Base-by-base conservation (phyloP, 23 red algal species). In the Gracilaria caudata region DNA sequence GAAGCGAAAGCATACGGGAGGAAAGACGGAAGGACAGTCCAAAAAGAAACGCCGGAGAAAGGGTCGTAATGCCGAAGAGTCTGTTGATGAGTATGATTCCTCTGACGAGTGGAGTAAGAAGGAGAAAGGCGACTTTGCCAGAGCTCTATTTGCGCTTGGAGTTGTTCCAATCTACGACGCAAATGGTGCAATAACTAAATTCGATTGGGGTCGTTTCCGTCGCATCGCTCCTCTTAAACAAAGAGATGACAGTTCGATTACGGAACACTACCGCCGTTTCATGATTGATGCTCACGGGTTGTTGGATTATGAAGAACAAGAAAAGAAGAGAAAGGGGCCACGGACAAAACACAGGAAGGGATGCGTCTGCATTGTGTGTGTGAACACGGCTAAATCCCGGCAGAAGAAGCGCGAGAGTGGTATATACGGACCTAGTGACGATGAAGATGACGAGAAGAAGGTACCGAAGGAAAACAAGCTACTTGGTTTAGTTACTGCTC, bases 201-300 rank as follows among this genome's bases (percentile, higher is more conserved):
- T 83, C 73, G 82, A 93, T n/a, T 93, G 90, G 90, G 38, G 28
- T 44, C 81, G 81, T 20, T 93, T 93, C 49, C 90, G 90, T 24
- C 71, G 56, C 24, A 86, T 93, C 16, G 90, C 82, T 17, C 64
- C 44, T 25, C 51, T 93, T 7, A 36, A 33, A 46, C 85, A 93
- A 36, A 93, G 83, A 81, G 73, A 81, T 17, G 90, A 93, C 61
- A 41, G 26, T n/a, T 45, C 46, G 54, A 57, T 93, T 26, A 72
- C 54, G 21, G 57, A 85, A 20, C 72, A 86, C 19, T 93, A 86
- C 47, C 44, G 64, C 0, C 80, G 55, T 33, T 68, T 93, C 28
- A 93, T 93, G 90, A 56, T 30, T 24, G 90, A 93, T 45, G 80
- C 73, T 40, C 64, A 86, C n/a, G 44, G 30, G n/a, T 61, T 93